These are phyloP conservation scores for Populus hybrid DNA, from an alignment of 441 rosid genomes.

Conservation along the genomic window DNA sequence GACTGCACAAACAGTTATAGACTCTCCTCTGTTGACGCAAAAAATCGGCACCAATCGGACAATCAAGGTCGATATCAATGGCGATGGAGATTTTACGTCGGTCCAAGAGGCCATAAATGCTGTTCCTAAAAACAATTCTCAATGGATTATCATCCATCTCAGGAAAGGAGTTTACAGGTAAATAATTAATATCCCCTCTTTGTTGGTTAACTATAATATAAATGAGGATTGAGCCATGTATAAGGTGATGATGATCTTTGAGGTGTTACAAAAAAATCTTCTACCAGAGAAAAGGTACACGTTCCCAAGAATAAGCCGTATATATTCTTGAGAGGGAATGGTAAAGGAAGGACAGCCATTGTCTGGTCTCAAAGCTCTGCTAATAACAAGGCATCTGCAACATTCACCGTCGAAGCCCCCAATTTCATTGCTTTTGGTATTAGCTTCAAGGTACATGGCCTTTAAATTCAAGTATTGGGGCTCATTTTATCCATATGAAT, in stretches of 20 bases:
- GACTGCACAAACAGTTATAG: conserved; percentile 27
- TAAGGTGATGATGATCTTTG: not conserved
- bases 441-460: conserved; percentile 55
- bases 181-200: not conserved
- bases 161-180: conserved; percentile 83
- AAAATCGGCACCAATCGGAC: conserved; percentile 59
- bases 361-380: conserved; percentile 52
- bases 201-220: not conserved
- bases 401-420: conserved; percentile 58
- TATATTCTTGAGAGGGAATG: conserved; percentile 92
- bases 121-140: conserved; percentile 56
- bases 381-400: conserved; percentile 66
- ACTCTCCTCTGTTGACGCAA: conserved; percentile 62
- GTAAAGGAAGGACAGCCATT: conserved; percentile 67
- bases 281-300: conserved; percentile 63
- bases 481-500: not conserved
- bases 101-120: conserved; percentile 74
- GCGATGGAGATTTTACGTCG: conserved; percentile 63
- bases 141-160: conserved; percentile 76
- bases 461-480: not conserved
- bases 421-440: conserved; percentile 72
- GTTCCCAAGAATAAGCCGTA: conserved; percentile 63
- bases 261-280: no score
- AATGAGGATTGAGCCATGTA: no score
- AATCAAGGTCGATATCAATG: conserved; percentile 73